Conservation (phyloP, 306 rosid species). For the Lathyrus oleraceus region DNA sequence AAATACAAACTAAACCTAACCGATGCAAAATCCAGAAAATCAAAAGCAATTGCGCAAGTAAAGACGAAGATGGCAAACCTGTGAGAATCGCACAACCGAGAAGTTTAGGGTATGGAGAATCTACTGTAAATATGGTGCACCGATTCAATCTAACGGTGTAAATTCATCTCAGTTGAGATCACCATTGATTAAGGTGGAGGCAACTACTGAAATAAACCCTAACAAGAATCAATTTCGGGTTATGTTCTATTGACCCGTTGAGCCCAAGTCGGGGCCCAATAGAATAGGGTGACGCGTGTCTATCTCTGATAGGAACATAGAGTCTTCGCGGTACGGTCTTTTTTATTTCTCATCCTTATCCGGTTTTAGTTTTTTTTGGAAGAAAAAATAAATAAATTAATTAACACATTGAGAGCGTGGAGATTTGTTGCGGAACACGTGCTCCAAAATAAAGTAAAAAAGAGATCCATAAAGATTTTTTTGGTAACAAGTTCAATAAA, state of each 20-base stretch:
- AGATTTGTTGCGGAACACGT: not conserved
- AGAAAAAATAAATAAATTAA: not conserved
- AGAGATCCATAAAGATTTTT: not conserved
- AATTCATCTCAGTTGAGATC: not conserved
- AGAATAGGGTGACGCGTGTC: not conserved
- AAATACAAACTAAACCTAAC: no score
- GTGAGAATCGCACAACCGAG: not conserved
- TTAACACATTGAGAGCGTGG: not conserved
- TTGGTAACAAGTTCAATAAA: not conserved
- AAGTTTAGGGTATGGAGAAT: not conserved
- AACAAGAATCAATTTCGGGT: not conserved
- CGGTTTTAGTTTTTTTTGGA: not conserved
- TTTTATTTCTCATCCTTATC: slow-evolving; percentile 11
- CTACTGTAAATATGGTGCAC: not conserved
- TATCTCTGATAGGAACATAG: not conserved
- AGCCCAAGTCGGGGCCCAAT: not conserved
- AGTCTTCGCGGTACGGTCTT: slow-evolving; percentile 1
- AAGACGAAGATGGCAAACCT: no score
- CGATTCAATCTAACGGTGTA: not conserved
- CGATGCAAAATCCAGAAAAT: no score
- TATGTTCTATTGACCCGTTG: not conserved
- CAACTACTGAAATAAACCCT: not conserved
- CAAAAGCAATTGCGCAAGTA: no score
- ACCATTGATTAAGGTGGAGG: not conserved
- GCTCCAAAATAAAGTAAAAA: not conserved